Base-by-base conservation (phyloP, 495 filamentous ascomycete genomes). In the Achaetomiella virescens region DNA sequence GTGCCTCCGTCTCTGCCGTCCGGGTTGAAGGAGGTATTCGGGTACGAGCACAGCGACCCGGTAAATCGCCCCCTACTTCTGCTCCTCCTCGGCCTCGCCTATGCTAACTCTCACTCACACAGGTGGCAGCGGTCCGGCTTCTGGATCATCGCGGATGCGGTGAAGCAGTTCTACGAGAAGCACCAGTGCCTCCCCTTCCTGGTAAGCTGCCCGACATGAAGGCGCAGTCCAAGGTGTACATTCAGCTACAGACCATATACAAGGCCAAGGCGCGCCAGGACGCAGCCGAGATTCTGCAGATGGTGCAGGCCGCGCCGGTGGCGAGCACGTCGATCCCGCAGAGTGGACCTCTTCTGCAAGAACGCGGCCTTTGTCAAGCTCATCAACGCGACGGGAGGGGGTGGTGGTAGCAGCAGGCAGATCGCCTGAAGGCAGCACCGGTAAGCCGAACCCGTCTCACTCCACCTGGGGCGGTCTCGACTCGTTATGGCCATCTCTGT, bases 141-240 rank as follows among this genome's bases (percentile, higher is more conserved):
- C 75, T 99, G 93, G 93, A 69, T 95, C 55, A 91, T 97, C 62
- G 88, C 91, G 9, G 77, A 85, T 59, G 92, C 91, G 2, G 78
- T 97, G 59, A 79, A 78, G 36, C 60, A 77, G 29, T 99, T 97
- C 72, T 84, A 92, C 65, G 66, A 72, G 12, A 78, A 76, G 50
- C 83, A 95, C 62, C 72, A 75, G 18, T 78, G 83, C 37, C 80
- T 97, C 93, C 93, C 18, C 74, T 99, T 0, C 87, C 91, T 2
- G 95, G 93, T 43, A 84, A 85, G 18, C 76, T 97, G 14, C 95
- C 93, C 6, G 93, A 99, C 71, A 99, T 99, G 93, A 99, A 99
- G 73, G 90, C 93, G 29, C 82, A 91, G 69, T 95, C 90, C 18
- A 84, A 81, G 45, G 90, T 95, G 59, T 99, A 99, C 73, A 84